Base-by-base conservation (phyloP, 192 early-diverging fungal genomes). In the Chytriomyces sp. region DNA sequence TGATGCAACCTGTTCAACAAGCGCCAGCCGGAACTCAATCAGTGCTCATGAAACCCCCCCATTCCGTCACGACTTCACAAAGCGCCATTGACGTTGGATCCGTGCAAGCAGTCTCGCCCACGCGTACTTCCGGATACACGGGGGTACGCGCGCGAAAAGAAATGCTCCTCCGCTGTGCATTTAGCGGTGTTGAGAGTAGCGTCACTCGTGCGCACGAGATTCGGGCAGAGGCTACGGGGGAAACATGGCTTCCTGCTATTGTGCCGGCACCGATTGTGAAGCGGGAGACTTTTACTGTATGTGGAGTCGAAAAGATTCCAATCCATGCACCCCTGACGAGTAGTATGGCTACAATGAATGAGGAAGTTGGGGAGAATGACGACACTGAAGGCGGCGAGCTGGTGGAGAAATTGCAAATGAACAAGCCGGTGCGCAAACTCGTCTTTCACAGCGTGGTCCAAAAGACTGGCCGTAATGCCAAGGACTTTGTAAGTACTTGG, bases 371-470 rank as follows among this genome's bases (percentile, higher is more conserved):
- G 16, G 35, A 35, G 35, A 35, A 35, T 35, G 66, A 45, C 24
- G 76, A 57, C 7, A 67, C 48, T 43, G 66, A 45, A 60, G 76
- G 48, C 2, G 66, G 66, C 28, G 23, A 48, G n/a, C 2, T 69
- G 18, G 46, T 67, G 18, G 26, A 77, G 49, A 45, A 77, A 53
- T 44, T 77, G 57, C n/a, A 10, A 20, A 50, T 84, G 46, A 87
- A 83, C 81, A 84, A 82, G 61, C 86, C 86, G 1, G 82, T 87
- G 24, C 78, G 77, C 45, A 50, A 67, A 24, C 85, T 83, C 2
- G 63, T 61, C 4, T 69, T 87, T 53, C 9, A 61, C 16, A 82
- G 84, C 35, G 76, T 84, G 5, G 46, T 79, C n/a, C 73, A 77
- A 16, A 64, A 59, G 18, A 57, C 62, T 35, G 69, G 43, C 7